Conservation (phyloP, 2,329 filamentous ascomycete genomes). For the Furcasterigmium furcatum region DNA sequence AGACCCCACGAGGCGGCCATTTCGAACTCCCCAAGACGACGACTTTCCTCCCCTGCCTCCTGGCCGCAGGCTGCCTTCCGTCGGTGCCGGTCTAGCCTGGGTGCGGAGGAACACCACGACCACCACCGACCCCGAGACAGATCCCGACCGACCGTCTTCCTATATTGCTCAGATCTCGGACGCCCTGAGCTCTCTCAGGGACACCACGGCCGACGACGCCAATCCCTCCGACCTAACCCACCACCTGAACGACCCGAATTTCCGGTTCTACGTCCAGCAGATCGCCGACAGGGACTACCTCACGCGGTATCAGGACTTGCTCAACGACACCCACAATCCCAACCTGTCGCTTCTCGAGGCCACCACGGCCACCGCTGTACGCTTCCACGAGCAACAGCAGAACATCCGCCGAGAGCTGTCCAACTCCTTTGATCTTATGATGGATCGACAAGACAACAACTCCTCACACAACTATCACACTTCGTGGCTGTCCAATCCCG, state of each 20-base stretch:
- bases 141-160: constrained; percentile 14
- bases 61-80: constrained; percentile 23
- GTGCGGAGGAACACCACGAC: constrained; percentile 6
- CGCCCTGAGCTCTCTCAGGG: neutral
- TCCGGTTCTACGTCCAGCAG: neutral
- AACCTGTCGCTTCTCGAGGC: neutral
- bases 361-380: neutral
- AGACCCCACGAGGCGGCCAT: constrained; percentile 15
- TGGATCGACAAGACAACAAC: neutral
- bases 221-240: constrained; percentile 2
- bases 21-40: constrained; percentile 20
- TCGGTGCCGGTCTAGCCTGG: constrained; percentile 18
- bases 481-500: neutral
- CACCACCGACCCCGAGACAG: constrained; percentile 15
- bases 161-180: constrained; percentile 12
- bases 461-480: neutral
- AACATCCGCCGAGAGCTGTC: neutral
- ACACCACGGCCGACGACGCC: neutral
- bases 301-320: constrained; percentile 12
- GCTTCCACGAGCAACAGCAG: neutral
- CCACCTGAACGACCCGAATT: constrained; percentile 3
- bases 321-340: neutral
- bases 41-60: constrained; percentile 27
- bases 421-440: neutral
- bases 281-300: neutral